A percentile compares a stretch with the other conserved stretches of the same genome.
Conservation (phyloP, 805 yeast genomes). For the Pichia pseudocactophila region DNA sequence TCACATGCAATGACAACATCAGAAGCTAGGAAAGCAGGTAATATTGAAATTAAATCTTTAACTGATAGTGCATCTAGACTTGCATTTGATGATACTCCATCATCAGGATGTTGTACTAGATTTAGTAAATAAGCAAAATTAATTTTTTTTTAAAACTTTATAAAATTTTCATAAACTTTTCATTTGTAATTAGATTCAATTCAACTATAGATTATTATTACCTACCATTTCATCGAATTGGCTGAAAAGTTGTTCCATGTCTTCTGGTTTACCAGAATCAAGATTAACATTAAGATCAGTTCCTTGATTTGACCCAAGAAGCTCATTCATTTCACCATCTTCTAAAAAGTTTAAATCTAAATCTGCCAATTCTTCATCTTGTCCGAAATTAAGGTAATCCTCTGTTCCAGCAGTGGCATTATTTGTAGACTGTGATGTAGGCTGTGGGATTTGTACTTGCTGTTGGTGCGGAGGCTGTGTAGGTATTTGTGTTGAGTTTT, state of each 20-base stretch:
- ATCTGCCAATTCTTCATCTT: slow-evolving; percentile 18
- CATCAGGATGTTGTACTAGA: slow-evolving; percentile 25
- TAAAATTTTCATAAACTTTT: neutral
- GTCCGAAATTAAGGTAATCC: slow-evolving; percentile 9
- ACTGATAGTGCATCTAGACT: slow-evolving; percentile 43
- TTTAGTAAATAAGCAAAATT: slow-evolving; percentile 14
- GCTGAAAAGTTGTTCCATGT: slow-evolving; percentile 25
- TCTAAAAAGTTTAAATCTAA: slow-evolving; percentile 22
- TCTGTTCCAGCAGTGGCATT: slow-evolving; percentile 5
- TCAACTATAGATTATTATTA: slow-evolving; percentile 9
- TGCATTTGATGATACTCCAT: slow-evolving; percentile 35
- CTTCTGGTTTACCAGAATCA: slow-evolving; percentile 7
- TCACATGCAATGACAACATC: slow-evolving; percentile 44
- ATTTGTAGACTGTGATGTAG: slow-evolving; percentile 1
- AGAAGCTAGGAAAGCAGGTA: slow-evolving; percentile 32
- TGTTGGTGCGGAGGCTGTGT: neutral
- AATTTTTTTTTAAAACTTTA: neutral
- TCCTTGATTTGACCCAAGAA: slow-evolving; percentile 6
- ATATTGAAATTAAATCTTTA: slow-evolving; percentile 32
- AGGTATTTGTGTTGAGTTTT: slow-evolving; percentile 2
- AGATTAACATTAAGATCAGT: slow-evolving; percentile 7
- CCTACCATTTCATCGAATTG: slow-evolving; percentile 27
- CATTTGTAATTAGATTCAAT: neutral
- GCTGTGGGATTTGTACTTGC: slow-evolving; percentile 6
- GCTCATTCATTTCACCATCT: slow-evolving; percentile 7